phyloP scores from a whole-genome alignment of 306 rosid genomes.

The Fragaria vesca region DNA sequence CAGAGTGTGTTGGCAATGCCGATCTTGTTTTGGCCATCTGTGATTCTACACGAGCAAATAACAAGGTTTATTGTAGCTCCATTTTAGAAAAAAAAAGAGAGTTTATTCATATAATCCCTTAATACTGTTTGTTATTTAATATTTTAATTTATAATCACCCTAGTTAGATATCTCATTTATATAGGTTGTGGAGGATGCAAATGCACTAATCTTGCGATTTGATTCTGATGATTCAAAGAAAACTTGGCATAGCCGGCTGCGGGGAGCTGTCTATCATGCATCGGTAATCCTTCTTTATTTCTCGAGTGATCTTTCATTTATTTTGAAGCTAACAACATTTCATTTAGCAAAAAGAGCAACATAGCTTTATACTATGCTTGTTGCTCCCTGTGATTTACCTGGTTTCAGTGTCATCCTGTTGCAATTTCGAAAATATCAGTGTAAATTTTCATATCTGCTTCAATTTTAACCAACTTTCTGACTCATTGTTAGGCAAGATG shows the following conservation, averaged over 20 bases:
- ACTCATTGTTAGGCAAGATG: not conserved
- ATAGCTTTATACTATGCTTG: not conserved
- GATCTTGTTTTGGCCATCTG: conserved; percentile 76
- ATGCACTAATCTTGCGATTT: conserved; percentile 72
- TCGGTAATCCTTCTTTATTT: conserved; percentile 45
- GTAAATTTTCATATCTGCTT: not conserved
- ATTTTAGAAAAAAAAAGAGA: conserved; percentile 12
- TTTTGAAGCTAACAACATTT: not conserved
- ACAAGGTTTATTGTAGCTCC: conserved; percentile 47
- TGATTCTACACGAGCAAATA: conserved; percentile 48
- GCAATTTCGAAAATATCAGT: not conserved
- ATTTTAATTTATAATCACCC: conserved; percentile 5
- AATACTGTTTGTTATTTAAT: not conserved
- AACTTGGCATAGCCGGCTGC: conserved; percentile 78
- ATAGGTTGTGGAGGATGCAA: conserved; percentile 87
- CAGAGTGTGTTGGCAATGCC: conserved; percentile 69
- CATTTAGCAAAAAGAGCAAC: not conserved
- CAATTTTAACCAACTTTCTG: not conserved
- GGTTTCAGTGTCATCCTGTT: not conserved
- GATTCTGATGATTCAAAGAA: conserved; percentile 76
- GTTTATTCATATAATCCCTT: conserved; percentile 15
- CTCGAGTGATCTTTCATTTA: not conserved
- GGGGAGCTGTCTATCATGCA: conserved; percentile 88
- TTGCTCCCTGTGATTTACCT: not conserved
- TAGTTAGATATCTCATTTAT: conserved; percentile 22